A percentile compares a stretch with the other conserved stretches of the same genome.
These are phyloP conservation scores for Luffa acutangula DNA, from an alignment of 306 rosid species.

Conservation along the genomic window DNA sequence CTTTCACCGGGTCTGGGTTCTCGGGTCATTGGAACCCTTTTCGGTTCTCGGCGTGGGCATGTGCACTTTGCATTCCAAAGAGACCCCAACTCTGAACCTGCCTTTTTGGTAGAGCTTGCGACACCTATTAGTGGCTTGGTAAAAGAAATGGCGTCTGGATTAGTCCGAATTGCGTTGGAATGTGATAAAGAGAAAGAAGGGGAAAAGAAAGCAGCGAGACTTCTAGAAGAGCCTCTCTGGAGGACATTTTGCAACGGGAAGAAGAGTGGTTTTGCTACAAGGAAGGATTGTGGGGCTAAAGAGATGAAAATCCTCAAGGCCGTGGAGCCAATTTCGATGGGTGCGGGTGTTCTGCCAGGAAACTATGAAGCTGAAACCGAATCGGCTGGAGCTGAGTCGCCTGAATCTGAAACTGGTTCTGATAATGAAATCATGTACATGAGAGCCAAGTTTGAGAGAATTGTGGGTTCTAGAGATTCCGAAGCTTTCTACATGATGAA, in stretches of 20 bases:
- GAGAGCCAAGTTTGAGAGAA: slow-evolving; percentile 97
- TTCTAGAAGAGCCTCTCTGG: slow-evolving; percentile 77
- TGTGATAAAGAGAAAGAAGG: slow-evolving; percentile 57
- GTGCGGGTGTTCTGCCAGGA: slow-evolving; percentile 86
- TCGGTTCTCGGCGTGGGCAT: slow-evolving; percentile 80
- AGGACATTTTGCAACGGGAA: slow-evolving; percentile 89
- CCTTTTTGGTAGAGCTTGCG: slow-evolving; percentile 77
- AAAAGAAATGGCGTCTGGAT: slow-evolving; percentile 94
- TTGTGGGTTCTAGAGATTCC: slow-evolving; percentile 95
- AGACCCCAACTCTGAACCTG: slow-evolving; percentile 68
- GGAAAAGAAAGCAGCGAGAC: slow-evolving; percentile 15
- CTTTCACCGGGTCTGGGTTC: slow-evolving; percentile 41
- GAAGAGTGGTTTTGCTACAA: slow-evolving; percentile 76
- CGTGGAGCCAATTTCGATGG: slow-evolving; percentile 92
- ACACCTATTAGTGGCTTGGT: slow-evolving; percentile 83
- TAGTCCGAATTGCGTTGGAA: slow-evolving; percentile 86
- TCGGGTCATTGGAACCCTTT: slow-evolving; percentile 79
- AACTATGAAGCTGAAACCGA: not conserved
- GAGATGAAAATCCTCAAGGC: slow-evolving; percentile 83
- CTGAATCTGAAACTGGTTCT: slow-evolving; percentile 21
- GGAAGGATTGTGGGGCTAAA: slow-evolving; percentile 75
- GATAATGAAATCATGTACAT: slow-evolving; percentile 65
- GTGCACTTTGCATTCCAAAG: slow-evolving; percentile 84
- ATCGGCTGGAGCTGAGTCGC: slow-evolving; percentile 4
- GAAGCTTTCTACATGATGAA: slow-evolving; percentile 99